Evolutionary conservation across 768 basidiomycete species (phyloP).

Genomic region (Trametes elegans): DNA sequence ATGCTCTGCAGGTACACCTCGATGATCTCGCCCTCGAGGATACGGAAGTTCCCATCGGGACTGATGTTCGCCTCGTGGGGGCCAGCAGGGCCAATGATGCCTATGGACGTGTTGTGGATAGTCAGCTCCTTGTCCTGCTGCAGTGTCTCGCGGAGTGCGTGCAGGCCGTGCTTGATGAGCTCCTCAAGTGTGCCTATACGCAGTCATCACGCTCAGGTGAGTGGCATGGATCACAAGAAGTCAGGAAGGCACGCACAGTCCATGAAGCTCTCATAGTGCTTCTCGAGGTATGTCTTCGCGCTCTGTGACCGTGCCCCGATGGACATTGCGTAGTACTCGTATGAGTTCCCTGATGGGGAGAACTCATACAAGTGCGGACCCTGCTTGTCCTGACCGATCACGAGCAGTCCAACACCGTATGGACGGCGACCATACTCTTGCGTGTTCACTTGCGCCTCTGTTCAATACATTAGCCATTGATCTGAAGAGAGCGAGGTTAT

Average conservation of each 20-base stretch:
- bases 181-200: constrained; percentile 76
- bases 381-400: constrained; percentile 93
- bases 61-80: constrained; percentile 51
- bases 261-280: constrained; percentile 83
- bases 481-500: background rate
- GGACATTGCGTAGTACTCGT: constrained; percentile 97
- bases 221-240: background rate
- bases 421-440: constrained; percentile 97
- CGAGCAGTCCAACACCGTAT: constrained; percentile 98
- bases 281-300: constrained; percentile 98
- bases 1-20: constrained; percentile 75
- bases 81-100: constrained; percentile 79
- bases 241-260: constrained; percentile 58
- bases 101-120: constrained; percentile 90
- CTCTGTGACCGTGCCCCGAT: constrained; percentile 98
- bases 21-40: constrained; percentile 81
- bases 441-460: constrained; percentile 98
- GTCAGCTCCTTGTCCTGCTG: constrained; percentile 98
- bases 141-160: constrained; percentile 92
- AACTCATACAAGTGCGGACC: constrained; percentile 99
- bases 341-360: constrained; percentile 94
- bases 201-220: background rate
- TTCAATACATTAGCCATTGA: background rate
- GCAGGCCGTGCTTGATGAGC: constrained; percentile 88
- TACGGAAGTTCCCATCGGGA: constrained; percentile 69